Evolutionary conservation across 345 rosid genomes (phyloP).

Genomic region (Sisymbrium irio): DNA sequence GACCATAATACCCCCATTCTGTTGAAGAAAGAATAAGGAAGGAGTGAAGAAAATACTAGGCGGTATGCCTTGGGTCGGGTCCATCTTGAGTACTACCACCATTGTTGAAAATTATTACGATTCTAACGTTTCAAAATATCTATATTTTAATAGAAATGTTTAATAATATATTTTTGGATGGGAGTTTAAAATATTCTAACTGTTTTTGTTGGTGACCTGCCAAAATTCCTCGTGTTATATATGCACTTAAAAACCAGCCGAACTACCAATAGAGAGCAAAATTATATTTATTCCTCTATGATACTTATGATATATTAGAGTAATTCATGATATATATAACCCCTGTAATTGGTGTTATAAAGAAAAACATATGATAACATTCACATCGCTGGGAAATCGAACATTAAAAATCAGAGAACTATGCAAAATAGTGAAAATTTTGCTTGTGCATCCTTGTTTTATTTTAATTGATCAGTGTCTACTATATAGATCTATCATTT

Average conservation of each 20-base stretch:
- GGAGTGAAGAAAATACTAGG: conserved; percentile 1
- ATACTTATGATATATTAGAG: background rate
- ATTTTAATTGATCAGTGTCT: background rate
- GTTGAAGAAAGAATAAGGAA: conserved; percentile 19
- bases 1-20: conserved; percentile 5
- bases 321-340: background rate
- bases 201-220: conserved; percentile 36
- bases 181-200: background rate
- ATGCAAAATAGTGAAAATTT: background rate
- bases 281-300: background rate
- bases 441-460: background rate
- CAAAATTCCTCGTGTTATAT: conserved; percentile 37
- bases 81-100: conserved; percentile 32
- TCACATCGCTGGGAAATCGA: background rate
- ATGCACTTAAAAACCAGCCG: conserved; percentile 17
- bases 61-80: conserved; percentile 14
- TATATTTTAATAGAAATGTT: too few relatives aligned
- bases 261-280: background rate
- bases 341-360: background rate
- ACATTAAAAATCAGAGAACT: background rate
- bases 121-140: background rate
- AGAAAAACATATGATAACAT: background rate
- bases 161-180: background rate
- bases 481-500: background rate
- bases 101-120: conserved; percentile 23